Evolutionary conservation across 2,329 filamentous ascomycete species (phyloP).

Genomic region (Phaeophleospora eucalypticola): DNA sequence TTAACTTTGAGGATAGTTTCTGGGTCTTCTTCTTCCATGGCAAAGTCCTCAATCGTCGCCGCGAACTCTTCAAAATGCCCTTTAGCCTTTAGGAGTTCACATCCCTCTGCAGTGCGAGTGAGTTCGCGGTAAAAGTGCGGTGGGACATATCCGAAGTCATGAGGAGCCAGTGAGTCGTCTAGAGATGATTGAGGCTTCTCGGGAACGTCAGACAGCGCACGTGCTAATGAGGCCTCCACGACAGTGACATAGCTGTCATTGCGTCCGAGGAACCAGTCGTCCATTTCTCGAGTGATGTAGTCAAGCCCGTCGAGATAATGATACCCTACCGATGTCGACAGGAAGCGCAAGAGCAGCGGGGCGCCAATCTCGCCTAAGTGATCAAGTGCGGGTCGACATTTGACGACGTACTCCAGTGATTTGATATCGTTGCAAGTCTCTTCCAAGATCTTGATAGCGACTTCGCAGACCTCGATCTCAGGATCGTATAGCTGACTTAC

Average conservation of each 20-base stretch:
- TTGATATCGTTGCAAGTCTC: constrained; percentile 92
- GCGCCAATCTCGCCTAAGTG: constrained; percentile 96
- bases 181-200: constrained; percentile 48
- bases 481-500: constrained; percentile 98
- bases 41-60: constrained; percentile 80
- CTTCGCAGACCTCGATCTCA: constrained; percentile 92
- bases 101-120: constrained; percentile 87
- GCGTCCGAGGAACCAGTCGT: constrained; percentile 96
- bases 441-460: constrained; percentile 93
- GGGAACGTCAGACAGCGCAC: constrained; percentile 65
- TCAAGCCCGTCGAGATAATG: constrained; percentile 95
- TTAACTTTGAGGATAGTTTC: constrained; percentile 92
- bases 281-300: constrained; percentile 99
- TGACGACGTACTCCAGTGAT: constrained; percentile 91
- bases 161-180: constrained; percentile 45
- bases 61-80: constrained; percentile 96
- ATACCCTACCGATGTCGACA: constrained; percentile 95
- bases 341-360: constrained; percentile 81
- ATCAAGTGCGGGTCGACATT: constrained; percentile 89
- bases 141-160: constrained; percentile 64
- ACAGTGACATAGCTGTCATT: constrained; percentile 95
- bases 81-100: constrained; percentile 81
- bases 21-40: constrained; percentile 75
- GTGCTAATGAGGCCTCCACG: constrained; percentile 90
- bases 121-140: constrained; percentile 97